Evolutionary conservation across 371 early-diverging fungal species (phyloP).

Genomic region (Catenaria anguillulae): DNA sequence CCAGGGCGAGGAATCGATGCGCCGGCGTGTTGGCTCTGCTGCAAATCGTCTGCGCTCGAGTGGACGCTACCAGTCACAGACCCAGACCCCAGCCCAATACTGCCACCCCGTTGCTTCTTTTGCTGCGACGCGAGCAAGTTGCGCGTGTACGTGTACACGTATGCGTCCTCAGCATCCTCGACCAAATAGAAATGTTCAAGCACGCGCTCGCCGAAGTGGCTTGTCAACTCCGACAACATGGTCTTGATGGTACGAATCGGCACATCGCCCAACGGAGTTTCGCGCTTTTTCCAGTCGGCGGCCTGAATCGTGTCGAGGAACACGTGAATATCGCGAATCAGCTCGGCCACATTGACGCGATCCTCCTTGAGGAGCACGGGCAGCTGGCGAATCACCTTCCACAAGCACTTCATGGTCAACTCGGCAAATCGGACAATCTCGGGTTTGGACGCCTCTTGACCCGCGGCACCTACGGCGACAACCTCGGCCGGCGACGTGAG

Average conservation of each 20-base stretch:
- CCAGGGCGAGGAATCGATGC: conserved; percentile 3
- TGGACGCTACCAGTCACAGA: background rate
- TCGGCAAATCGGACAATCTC: conserved; percentile 67
- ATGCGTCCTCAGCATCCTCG: conserved; percentile 40
- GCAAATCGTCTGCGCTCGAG: conserved; percentile 5
- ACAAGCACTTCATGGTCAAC: conserved; percentile 87
- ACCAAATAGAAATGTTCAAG: conserved; percentile 45
- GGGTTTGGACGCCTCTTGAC: no score
- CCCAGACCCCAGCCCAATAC: background rate
- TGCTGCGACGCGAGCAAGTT: conserved; percentile 28
- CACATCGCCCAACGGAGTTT: conserved; percentile 69
- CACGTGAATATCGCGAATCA: conserved; percentile 57
- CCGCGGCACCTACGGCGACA: no score
- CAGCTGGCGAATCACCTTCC: conserved; percentile 81
- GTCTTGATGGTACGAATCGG: conserved; percentile 88
- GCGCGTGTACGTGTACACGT: conserved; percentile 48
- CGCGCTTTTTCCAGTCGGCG: conserved; percentile 69
- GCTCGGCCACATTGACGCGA: conserved; percentile 28
- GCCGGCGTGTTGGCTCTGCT: conserved; percentile 5
- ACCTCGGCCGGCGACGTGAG: no score
- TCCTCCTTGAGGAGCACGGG: conserved; percentile 1
- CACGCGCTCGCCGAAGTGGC: conserved; percentile 44
- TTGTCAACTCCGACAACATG: conserved; percentile 58
- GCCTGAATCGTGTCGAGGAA: conserved; percentile 69
- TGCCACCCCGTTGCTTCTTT: background rate